These are phyloP conservation scores for Erythrophleum fordii DNA, from an alignment of 306 rosid species.

Conservation along the genomic window DNA sequence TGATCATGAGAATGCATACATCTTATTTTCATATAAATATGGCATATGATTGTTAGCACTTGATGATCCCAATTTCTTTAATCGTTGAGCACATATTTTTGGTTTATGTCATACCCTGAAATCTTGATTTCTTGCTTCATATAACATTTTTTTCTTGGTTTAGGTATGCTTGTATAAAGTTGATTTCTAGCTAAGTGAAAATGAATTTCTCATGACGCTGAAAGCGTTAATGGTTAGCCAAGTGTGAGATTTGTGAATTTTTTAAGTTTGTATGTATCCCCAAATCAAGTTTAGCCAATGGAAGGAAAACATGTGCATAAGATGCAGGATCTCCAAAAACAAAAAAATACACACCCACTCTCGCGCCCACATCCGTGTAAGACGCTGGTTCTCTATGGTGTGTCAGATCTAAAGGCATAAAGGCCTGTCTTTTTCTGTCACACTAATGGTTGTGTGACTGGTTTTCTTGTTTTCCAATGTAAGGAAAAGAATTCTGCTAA, in stretches of 20 bases:
- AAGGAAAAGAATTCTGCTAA: neutral
- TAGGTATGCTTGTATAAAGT: neutral
- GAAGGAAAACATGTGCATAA: neutral
- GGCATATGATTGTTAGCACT: neutral
- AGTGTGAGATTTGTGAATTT: neutral
- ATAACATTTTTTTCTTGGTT: neutral
- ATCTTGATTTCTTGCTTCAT: conserved; percentile 7
- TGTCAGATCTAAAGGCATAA: neutral
- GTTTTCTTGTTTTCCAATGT: neutral
- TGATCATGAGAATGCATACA: conserved; percentile 6
- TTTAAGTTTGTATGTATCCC: neutral
- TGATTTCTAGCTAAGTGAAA: neutral
- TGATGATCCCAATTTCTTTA: conserved; percentile 6
- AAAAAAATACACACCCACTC: too few relatives aligned
- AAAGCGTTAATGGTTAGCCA: neutral
- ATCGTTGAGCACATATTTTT: neutral
- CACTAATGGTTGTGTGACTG: neutral
- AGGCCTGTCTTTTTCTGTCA: neutral
- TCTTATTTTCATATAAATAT: conserved; percentile 4
- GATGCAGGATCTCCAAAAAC: too few relatives aligned
- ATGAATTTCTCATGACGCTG: neutral
- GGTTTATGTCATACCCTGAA: neutral
- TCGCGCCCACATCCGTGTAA: neutral
- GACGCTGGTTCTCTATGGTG: neutral
- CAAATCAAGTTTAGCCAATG: neutral